These are phyloP conservation scores for Nannizzia gypsea DNA, from an alignment of 2,329 filamentous ascomycete species.

Conservation along the genomic window DNA sequence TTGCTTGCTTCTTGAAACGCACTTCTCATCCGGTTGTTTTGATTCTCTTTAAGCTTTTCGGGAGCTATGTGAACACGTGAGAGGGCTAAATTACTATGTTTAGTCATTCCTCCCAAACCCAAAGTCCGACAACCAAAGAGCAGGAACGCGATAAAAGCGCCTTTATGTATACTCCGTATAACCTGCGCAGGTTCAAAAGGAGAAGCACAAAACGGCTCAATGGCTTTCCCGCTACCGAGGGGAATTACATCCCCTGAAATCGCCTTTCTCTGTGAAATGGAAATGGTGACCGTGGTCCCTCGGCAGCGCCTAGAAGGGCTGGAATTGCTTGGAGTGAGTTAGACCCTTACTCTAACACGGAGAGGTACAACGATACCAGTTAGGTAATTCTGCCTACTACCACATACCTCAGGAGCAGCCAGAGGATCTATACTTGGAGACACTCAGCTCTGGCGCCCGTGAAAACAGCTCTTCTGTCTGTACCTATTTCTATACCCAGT, in stretches of 20 bases:
- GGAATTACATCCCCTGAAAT: slow-evolving; percentile 77
- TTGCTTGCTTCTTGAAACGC: too few relatives aligned
- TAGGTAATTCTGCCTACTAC: slow-evolving; percentile 1
- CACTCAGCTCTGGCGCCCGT: not conserved
- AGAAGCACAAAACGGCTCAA: slow-evolving; percentile 20
- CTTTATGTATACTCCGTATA: not conserved
- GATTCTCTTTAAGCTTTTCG: too few relatives aligned
- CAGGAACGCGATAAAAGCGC: not conserved
- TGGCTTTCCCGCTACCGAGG: slow-evolving; percentile 51
- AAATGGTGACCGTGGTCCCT: slow-evolving; percentile 83
- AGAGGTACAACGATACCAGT: not conserved
- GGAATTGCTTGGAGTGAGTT: slow-evolving; percentile 68
- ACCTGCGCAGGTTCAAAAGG: not conserved
- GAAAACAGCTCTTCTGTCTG: slow-evolving; percentile 8
- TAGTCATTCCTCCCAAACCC: too few relatives aligned
- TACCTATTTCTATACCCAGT: not conserved
- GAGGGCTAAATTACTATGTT: too few relatives aligned
- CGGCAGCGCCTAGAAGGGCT: slow-evolving; percentile 81
- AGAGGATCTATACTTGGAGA: not conserved
- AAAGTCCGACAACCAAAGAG: not conserved
- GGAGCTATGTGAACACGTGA: too few relatives aligned
- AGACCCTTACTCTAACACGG: not conserved
- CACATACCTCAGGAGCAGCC: not conserved
- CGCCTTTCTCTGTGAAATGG: slow-evolving; percentile 94
- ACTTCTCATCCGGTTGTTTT: too few relatives aligned